Evolutionary conservation across 352 stramenopile genomes (phyloP).

Genomic region (Globisporangium middletonii): DNA sequence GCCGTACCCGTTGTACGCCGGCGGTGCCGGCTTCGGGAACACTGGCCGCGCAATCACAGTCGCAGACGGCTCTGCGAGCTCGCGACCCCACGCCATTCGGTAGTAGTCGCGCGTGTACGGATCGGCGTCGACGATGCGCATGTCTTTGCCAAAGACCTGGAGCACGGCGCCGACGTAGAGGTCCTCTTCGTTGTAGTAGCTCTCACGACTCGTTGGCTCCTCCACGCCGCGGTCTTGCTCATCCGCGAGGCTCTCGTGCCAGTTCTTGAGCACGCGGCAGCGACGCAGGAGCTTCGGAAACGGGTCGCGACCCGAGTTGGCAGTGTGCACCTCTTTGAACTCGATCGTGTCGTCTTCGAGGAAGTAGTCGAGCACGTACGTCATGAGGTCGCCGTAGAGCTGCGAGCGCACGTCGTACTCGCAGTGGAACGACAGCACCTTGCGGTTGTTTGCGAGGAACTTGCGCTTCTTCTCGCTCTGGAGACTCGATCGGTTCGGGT

Average conservation of each 20-base stretch:
- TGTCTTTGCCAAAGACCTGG: conserved; percentile 58
- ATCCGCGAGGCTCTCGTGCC: conserved; percentile 54
- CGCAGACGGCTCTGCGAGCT: conserved; percentile 33
- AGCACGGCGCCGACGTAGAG: conserved; percentile 56
- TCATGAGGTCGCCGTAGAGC: conserved; percentile 76
- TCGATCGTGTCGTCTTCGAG: conserved; percentile 88
- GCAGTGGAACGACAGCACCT: conserved; percentile 81
- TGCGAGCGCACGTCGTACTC: conserved; percentile 80
- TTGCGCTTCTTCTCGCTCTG: conserved; percentile 80
- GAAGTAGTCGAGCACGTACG: conserved; percentile 82
- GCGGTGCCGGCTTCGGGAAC: conserved; percentile 52
- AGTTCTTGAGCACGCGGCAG: conserved; percentile 56
- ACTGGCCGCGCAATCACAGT: conserved; percentile 37
- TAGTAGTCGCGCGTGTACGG: conserved; percentile 77
- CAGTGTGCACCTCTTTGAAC: conserved; percentile 76
- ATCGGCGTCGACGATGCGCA: conserved; percentile 76
- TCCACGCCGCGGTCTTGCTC: conserved; percentile 78
- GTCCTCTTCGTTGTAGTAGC: conserved; percentile 73
- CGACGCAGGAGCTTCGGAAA: conserved; percentile 75
- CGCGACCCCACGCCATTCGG: conserved; percentile 51
- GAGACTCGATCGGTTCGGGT: conserved; percentile 52
- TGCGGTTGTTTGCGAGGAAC: conserved; percentile 84
- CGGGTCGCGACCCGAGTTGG: conserved; percentile 77
- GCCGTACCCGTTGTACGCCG: conserved; percentile 70
- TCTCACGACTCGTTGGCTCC: conserved; percentile 45